Conservation (phyloP, 75 land plant genomes). For the Ceratopteris richardii region DNA sequence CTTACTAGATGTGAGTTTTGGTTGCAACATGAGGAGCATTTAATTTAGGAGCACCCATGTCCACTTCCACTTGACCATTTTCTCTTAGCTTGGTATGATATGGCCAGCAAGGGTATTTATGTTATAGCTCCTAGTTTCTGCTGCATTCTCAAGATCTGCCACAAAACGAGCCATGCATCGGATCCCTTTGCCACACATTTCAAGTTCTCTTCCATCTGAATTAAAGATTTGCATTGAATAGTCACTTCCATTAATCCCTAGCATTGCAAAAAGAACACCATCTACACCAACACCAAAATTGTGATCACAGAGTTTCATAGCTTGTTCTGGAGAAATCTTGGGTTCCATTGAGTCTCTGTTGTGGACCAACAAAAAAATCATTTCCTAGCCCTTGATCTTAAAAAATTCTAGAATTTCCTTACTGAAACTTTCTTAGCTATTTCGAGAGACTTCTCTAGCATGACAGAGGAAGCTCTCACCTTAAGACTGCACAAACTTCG, state of each 20-base stretch:
- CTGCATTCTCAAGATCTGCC: constrained; percentile 68
- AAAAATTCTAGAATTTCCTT: constrained; percentile 56
- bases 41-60: constrained; percentile 90
- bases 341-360: constrained; percentile 73
- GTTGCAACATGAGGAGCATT: constrained; percentile 72
- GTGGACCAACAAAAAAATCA: constrained; percentile 88
- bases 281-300: constrained; percentile 93
- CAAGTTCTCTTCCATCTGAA: constrained; percentile 97
- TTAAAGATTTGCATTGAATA: constrained; percentile 94
- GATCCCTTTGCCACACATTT: constrained; percentile 99
- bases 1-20: constrained; percentile 41
- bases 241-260: constrained; percentile 67
- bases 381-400: constrained; percentile 93
- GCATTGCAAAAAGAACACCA: constrained; percentile 92
- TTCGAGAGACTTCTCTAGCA: no score
- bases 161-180: constrained; percentile 92
- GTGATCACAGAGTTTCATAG: constrained; percentile 71
- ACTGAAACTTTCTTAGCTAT: no score
- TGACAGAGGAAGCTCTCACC: no score
- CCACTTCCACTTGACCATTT: constrained; percentile 91
- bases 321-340: constrained; percentile 68
- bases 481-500: no score
- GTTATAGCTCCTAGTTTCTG: constrained; percentile 61
- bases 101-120: constrained; percentile 86
- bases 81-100: constrained; percentile 71